phyloP scores from a whole-genome alignment of 352 stramenopile genomes.

The Phytophthora ohioensis region DNA sequence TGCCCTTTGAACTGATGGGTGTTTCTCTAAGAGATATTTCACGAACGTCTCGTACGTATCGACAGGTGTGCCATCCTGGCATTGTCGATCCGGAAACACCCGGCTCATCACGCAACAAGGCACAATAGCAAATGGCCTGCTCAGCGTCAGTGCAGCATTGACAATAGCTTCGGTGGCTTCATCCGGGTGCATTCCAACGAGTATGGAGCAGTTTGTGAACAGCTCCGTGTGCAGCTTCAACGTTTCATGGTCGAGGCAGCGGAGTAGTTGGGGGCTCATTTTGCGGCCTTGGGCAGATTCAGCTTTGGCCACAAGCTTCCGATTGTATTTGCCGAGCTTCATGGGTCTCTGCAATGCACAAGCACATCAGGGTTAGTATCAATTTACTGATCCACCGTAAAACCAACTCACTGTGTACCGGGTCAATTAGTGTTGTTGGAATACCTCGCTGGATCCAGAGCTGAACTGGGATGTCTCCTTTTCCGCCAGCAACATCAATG shows the following conservation, averaged over 20 bases:
- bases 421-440: constrained; percentile 85
- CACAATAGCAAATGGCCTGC: constrained; percentile 95
- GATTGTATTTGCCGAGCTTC: constrained; percentile 79
- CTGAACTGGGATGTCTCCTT: constrained; percentile 89
- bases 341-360: constrained; percentile 64
- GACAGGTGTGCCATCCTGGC: constrained; percentile 67
- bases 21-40: constrained; percentile 83
- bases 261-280: constrained; percentile 64
- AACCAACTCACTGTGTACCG: constrained; percentile 43
- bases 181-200: constrained; percentile 96
- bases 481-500: constrained; percentile 89
- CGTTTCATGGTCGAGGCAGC: constrained; percentile 66
- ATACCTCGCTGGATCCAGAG: constrained; percentile 84
- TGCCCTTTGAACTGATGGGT: constrained; percentile 61
- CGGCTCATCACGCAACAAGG: constrained; percentile 97
- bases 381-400: too few species aligned
- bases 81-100: constrained; percentile 86
- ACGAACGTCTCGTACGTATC: constrained; percentile 88
- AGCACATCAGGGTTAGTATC: not conserved
- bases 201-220: constrained; percentile 83
- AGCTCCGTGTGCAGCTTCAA: constrained; percentile 59
- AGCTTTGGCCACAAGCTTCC: constrained; percentile 67
- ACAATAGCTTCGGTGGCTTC: constrained; percentile 97
- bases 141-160: constrained; percentile 85
- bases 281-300: constrained; percentile 36